Evolutionary conservation across 2,329 filamentous ascomycete genomes (phyloP).

Genomic region (Verticillium albo-atrum): DNA sequence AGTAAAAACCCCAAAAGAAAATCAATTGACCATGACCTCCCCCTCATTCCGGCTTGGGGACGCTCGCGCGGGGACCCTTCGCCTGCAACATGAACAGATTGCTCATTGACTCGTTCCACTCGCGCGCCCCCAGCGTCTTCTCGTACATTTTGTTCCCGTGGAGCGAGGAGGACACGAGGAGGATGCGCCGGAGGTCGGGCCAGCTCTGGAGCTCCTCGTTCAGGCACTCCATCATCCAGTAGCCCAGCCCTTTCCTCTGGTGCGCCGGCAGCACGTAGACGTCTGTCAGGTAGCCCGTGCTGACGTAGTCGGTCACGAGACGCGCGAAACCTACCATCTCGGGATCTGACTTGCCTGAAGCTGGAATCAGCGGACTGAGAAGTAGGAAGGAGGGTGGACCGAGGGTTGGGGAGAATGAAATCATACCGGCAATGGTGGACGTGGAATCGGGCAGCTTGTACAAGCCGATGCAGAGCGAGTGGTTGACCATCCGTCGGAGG

Average conservation of each 20-base stretch:
- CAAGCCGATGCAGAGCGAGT: conserved; percentile 56
- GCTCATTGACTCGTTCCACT: conserved; percentile 36
- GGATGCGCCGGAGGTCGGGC: conserved; percentile 53
- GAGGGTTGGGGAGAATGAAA: not conserved
- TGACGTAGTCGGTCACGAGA: conserved; percentile 12
- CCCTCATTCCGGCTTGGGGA: not conserved
- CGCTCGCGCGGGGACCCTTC: conserved; percentile 23
- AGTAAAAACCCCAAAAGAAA: not conserved
- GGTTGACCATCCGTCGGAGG: conserved; percentile 48
- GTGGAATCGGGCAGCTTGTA: conserved; percentile 36
- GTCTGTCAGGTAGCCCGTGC: conserved; percentile 44
- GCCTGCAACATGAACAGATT: conserved; percentile 36
- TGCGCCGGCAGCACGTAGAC: conserved; percentile 59
- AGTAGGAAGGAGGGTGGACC: not conserved
- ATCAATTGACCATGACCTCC: not conserved
- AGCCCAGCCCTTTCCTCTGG: conserved; percentile 58
- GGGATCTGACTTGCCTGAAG: conserved; percentile 16
- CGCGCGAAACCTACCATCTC: conserved; percentile 35
- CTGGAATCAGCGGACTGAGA: not conserved
- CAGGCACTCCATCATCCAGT: conserved; percentile 59
- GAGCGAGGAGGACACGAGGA: conserved; percentile 45
- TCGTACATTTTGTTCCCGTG: conserved; percentile 38
- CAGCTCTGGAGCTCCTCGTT: conserved; percentile 52
- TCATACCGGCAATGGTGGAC: conserved; percentile 24
- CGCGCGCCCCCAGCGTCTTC: conserved; percentile 38